Conservation (phyloP, 2,329 filamentous ascomycete species). For the Cladosporium sp. region DNA sequence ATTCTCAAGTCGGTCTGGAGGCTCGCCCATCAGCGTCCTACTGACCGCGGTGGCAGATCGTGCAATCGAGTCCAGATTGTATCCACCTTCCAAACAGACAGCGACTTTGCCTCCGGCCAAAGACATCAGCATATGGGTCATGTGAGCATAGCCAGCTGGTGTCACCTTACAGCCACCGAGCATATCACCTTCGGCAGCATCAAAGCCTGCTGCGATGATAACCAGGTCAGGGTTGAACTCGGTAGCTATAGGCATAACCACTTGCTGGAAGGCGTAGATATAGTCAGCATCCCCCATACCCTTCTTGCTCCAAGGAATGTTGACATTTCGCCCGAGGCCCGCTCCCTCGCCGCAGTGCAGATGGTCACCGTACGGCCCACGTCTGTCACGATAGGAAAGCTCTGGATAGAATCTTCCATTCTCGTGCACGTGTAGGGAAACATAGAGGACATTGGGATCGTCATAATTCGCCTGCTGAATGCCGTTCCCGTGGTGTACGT, state of each 20-base stretch:
- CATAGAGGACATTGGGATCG: constrained; percentile 90
- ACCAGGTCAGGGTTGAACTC: constrained; percentile 94
- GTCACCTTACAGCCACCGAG: constrained; percentile 90
- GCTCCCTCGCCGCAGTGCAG: constrained; percentile 52
- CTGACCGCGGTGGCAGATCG: constrained; percentile 88
- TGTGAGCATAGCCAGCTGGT: constrained; percentile 87
- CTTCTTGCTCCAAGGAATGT: constrained; percentile 61
- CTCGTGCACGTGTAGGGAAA: constrained; percentile 87
- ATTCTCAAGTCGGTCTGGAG: constrained; percentile 57
- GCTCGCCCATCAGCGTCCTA: constrained; percentile 89
- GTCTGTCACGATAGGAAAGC: constrained; percentile 50
- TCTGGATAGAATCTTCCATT: constrained; percentile 79
- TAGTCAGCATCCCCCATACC: constrained; percentile 96
- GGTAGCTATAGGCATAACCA: constrained; percentile 91
- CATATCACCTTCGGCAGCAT: constrained; percentile 88
- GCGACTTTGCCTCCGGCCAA: constrained; percentile 82
- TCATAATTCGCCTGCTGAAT: constrained; percentile 95
- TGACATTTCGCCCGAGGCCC: constrained; percentile 59
- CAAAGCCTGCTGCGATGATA: constrained; percentile 92
- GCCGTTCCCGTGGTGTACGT: constrained; percentile 77
- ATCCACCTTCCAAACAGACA: constrained; percentile 91
- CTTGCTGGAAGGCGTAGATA: constrained; percentile 88
- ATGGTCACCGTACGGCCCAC: constrained; percentile 51
- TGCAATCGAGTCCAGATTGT: constrained; percentile 89
- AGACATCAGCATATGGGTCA: constrained; percentile 99